Conservation (phyloP, 2,329 filamentous ascomycete genomes). For the Elsinoe fawcettii region DNA sequence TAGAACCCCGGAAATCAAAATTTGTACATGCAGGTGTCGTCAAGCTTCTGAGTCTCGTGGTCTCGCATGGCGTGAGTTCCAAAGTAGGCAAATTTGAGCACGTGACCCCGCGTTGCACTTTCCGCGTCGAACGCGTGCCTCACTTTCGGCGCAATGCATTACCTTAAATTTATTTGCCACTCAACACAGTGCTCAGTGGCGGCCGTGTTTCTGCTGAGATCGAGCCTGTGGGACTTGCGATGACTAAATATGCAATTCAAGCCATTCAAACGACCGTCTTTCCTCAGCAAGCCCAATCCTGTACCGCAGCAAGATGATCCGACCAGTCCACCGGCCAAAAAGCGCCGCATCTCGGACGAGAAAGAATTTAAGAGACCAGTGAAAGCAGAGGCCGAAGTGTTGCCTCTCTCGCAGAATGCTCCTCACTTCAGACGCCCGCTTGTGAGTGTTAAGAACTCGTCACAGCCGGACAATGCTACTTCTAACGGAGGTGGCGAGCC, state of each 20-base stretch:
- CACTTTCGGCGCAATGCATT: neutral
- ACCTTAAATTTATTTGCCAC: neutral
- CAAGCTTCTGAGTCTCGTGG: too few relatives aligned
- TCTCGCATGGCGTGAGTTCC: too few relatives aligned
- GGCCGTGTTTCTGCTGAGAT: too few relatives aligned
- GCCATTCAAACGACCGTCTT: conserved; percentile 11
- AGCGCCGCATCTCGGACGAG: conserved; percentile 6
- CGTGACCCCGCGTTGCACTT: conserved; percentile 3
- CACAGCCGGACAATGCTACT: neutral
- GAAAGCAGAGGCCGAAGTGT: neutral
- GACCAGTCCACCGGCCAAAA: neutral
- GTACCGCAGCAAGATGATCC: neutral
- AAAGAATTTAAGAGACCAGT: neutral
- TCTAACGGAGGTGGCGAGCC: neutral
- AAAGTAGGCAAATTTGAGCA: neutral
- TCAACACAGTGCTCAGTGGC: conserved; percentile 9
- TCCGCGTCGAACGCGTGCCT: neutral
- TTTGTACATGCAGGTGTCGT: too few relatives aligned
- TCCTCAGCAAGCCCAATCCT: conserved; percentile 2
- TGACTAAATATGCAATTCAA: conserved; percentile 10
- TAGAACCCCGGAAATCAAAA: too few relatives aligned
- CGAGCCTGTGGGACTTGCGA: neutral
- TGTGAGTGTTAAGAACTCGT: conserved; percentile 3
- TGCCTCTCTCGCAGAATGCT: neutral
- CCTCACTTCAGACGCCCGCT: conserved; percentile 9